These are phyloP conservation scores for Aspergillus bombycis DNA, from an alignment of 2,329 filamentous ascomycete species.

Conservation along the genomic window DNA sequence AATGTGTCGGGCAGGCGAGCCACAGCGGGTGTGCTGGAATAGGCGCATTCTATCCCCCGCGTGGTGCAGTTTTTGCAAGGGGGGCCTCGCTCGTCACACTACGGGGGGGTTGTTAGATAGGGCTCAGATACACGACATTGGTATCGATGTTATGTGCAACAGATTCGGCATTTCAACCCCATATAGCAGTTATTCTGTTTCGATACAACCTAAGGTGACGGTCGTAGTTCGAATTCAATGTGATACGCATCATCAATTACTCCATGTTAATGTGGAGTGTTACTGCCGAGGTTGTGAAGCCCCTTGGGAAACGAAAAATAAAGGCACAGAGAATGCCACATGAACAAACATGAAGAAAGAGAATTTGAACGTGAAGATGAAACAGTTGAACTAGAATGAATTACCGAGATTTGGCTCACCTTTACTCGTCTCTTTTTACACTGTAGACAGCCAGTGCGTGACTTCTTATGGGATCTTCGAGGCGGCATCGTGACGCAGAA, in stretches of 20 bases:
- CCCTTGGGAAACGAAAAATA: background rate
- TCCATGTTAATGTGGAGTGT: background rate
- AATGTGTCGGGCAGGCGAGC: background rate
- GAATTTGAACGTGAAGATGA: background rate
- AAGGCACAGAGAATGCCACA: background rate
- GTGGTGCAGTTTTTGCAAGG: conserved; percentile 34
- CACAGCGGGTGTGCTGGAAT: conserved; percentile 20
- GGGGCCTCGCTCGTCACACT: conserved; percentile 38
- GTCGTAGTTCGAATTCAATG: no score
- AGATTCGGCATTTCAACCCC: background rate
- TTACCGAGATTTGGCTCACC: background rate
- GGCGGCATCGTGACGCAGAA: background rate
- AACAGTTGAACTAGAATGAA: background rate
- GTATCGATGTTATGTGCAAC: background rate
- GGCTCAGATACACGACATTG: background rate
- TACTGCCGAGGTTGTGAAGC: background rate
- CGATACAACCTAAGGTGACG: background rate
- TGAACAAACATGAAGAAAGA: background rate
- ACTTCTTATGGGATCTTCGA: background rate
- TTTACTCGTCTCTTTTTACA: background rate
- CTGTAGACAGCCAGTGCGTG: background rate
- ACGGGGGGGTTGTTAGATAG: background rate
- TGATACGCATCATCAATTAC: no score
- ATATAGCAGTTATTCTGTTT: background rate
- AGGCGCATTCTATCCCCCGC: conserved; percentile 30